phyloP scores from a whole-genome alignment of 352 stramenopile genomes.

The Pythium coloratum region DNA sequence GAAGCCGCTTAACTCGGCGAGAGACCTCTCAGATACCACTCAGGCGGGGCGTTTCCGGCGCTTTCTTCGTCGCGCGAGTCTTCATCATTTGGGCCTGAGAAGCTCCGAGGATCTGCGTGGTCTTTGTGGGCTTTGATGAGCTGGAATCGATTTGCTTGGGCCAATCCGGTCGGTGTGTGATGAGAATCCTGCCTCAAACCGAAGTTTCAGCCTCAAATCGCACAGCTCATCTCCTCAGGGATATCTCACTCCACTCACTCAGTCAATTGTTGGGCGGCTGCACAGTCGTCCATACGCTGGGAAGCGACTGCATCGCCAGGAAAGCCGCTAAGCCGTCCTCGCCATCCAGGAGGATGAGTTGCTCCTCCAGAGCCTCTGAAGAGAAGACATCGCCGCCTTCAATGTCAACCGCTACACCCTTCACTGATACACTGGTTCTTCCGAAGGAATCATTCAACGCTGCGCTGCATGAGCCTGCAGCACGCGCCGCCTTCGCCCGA shows the following conservation, averaged over 20 bases:
- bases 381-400: background rate
- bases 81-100: background rate
- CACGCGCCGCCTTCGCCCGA: background rate
- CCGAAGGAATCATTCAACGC: background rate
- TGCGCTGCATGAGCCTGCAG: background rate
- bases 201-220: background rate
- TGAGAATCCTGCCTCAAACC: background rate
- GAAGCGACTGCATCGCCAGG: slow-evolving; percentile 41
- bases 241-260: background rate
- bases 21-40: background rate
- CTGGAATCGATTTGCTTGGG: slow-evolving; percentile 35
- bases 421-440: background rate
- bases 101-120: background rate
- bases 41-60: background rate
- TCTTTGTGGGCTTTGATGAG: slow-evolving; percentile 28
- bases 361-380: slow-evolving; percentile 7
- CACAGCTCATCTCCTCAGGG: background rate
- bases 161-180: background rate
- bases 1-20: background rate
- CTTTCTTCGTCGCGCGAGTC: background rate
- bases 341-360: slow-evolving; percentile 30
- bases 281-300: background rate
- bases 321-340: slow-evolving; percentile 46
- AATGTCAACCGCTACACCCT: background rate
- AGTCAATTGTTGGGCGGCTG: background rate